Base-by-base conservation (phyloP, 1,284 basidiomycete genomes). In the Pulveroboletus sp. region DNA sequence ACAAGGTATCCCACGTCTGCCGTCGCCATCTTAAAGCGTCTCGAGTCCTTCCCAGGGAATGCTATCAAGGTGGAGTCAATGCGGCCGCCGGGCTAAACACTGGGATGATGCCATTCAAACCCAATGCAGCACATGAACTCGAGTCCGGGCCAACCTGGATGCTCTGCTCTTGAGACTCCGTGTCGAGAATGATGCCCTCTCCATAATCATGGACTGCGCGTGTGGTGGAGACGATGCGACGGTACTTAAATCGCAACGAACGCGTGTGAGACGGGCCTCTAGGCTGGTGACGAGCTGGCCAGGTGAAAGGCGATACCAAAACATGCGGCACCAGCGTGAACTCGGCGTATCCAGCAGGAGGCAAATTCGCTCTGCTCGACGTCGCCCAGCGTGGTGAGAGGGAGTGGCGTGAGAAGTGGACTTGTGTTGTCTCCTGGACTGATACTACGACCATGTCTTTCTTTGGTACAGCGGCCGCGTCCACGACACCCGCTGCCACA, bases 311-410 rank as follows among this genome's bases (percentile, higher is more conserved):
- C 15, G 66, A 70, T 26, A 71, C 69, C 22, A 51, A 61, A 29
- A 52, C 45, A 46, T 71, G 66, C n/a, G 65, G 71, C 8, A 68
- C 48, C 43, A 67, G 62, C 26, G 62, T 62, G 55, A 64, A 67
- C 59, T 67, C 70, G 22, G 69, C 63, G 54, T 70, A 70, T 28
- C 66, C 66, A n/a, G 28, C n/a, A n/a, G n/a, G n/a, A n/a, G n/a
- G n/a, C n/a, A n/a, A n/a, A n/a, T n/a, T n/a, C n/a, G n/a, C n/a
- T n/a, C n/a, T n/a, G n/a, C n/a, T n/a, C n/a, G n/a, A n/a, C n/a
- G n/a, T n/a, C n/a, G n/a, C n/a, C n/a, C n/a, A n/a, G n/a, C n/a
- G n/a, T n/a, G n/a, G n/a, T n/a, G n/a, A n/a, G n/a, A n/a, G n/a
- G n/a, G 2, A 43, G 52, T 59, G 59, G 58, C 58, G 58, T 59